phyloP scores from a whole-genome alignment of 1,284 basidiomycete species.

The Hymenochaete sp. region DNA sequence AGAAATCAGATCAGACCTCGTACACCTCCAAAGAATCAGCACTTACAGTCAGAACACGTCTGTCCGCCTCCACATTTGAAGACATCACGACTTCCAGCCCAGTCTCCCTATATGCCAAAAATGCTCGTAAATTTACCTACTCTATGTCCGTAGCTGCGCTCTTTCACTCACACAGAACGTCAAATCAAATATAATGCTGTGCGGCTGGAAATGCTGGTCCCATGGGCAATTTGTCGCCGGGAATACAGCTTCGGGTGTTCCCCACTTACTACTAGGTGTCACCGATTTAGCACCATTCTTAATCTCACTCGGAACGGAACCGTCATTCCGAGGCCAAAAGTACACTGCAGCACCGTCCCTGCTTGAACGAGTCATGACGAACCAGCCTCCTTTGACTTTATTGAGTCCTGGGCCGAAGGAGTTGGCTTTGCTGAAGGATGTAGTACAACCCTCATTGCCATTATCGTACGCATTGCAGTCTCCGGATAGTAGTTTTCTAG shows the following conservation, averaged over 20 bases:
- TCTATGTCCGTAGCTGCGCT: neutral
- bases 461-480: constrained; percentile 30
- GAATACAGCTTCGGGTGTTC: constrained; percentile 25
- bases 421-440: constrained; percentile 24
- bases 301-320: constrained; percentile 24
- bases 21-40: neutral
- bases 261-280: constrained; percentile 22
- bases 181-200: constrained; percentile 22
- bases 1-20: neutral
- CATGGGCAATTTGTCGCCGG: constrained; percentile 23
- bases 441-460: constrained; percentile 32
- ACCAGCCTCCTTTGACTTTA: constrained; percentile 26
- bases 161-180: constrained; percentile 21
- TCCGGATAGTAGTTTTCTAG: constrained; percentile 12
- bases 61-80: constrained; percentile 19
- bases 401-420: constrained; percentile 28
- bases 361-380: constrained; percentile 21
- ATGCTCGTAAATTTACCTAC: neutral
- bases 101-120: constrained; percentile 19
- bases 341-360: constrained; percentile 25
- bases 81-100: constrained; percentile 19
- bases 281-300: constrained; percentile 20
- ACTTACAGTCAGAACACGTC: constrained; percentile 21
- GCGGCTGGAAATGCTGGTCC: constrained; percentile 21
- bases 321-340: constrained; percentile 25